Evolutionary conservation across 1,284 basidiomycete species (phyloP).

Genomic region (Fomitopsis schrenkii): DNA sequence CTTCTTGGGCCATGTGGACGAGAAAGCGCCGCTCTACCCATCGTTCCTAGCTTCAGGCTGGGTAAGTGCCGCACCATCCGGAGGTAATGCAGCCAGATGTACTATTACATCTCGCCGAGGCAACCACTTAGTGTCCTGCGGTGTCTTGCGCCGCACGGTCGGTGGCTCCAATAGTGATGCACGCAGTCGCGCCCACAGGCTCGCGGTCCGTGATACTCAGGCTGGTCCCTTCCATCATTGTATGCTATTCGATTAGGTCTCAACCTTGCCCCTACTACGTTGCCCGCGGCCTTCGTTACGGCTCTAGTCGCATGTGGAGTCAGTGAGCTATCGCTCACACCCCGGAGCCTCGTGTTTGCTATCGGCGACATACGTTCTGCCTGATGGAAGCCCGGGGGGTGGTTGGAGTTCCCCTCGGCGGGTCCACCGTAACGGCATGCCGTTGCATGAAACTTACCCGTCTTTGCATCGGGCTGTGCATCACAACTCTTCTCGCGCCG

Average conservation of each 20-base stretch:
- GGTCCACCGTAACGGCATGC: neutral
- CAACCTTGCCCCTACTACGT: too few relatives aligned
- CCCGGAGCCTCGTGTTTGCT: neutral
- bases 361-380: neutral
- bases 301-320: neutral
- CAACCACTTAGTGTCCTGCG: neutral
- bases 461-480: conserved; percentile 7
- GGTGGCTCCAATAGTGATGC: too few relatives aligned
- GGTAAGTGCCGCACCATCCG: too few relatives aligned
- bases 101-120: neutral
- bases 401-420: neutral
- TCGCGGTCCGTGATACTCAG: too few relatives aligned
- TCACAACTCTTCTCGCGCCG: neutral
- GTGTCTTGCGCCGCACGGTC: neutral
- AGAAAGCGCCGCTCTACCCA: neutral
- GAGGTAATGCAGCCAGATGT: neutral
- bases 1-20: neutral
- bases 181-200: too few relatives aligned
- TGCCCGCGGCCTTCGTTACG: neutral
- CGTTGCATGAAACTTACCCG: neutral
- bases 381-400: neutral
- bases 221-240: too few relatives aligned
- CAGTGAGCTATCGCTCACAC: neutral
- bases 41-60: too few relatives aligned
- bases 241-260: too few relatives aligned